Evolutionary conservation across 2,329 filamentous ascomycete species (phyloP).

Genomic region (Lecanosticta acicola): DNA sequence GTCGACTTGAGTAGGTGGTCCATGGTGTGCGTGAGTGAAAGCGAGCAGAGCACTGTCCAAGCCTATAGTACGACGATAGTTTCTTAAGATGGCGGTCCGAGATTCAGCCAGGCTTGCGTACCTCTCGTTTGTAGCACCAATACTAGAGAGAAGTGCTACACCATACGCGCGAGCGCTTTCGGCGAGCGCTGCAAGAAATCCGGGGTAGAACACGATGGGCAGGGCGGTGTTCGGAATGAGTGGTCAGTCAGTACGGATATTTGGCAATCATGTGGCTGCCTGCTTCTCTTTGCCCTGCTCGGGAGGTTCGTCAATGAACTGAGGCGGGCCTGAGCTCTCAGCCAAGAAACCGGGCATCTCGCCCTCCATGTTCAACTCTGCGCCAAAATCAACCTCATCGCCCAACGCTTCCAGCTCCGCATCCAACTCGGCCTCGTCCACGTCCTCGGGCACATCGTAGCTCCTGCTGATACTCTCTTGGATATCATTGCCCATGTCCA

Average conservation of each 20-base stretch:
- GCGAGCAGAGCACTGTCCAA: background rate
- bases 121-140: background rate
- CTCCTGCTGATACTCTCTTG: conserved; percentile 86
- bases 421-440: conserved; percentile 93
- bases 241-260: background rate
- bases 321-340: conserved; percentile 65
- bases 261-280: conserved; percentile 25
- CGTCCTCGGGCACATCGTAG: conserved; percentile 94
- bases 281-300: conserved; percentile 28
- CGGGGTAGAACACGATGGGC: background rate
- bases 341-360: conserved; percentile 75
- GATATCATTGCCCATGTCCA: conserved; percentile 97
- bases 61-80: background rate
- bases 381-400: conserved; percentile 84
- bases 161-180: background rate
- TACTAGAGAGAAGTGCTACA: background rate
- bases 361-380: conserved; percentile 53
- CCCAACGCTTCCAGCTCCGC: conserved; percentile 92
- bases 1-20: background rate
- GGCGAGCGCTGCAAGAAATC: background rate
- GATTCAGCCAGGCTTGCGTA: background rate
- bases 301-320: conserved; percentile 90
- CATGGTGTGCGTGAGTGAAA: background rate
- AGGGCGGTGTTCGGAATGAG: background rate
- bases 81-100: background rate